Evolutionary conservation across 2,329 filamentous ascomycete genomes (phyloP), one percentile per base, ranked within the genome.

Genomic region (Cytospora piceae): DNA sequence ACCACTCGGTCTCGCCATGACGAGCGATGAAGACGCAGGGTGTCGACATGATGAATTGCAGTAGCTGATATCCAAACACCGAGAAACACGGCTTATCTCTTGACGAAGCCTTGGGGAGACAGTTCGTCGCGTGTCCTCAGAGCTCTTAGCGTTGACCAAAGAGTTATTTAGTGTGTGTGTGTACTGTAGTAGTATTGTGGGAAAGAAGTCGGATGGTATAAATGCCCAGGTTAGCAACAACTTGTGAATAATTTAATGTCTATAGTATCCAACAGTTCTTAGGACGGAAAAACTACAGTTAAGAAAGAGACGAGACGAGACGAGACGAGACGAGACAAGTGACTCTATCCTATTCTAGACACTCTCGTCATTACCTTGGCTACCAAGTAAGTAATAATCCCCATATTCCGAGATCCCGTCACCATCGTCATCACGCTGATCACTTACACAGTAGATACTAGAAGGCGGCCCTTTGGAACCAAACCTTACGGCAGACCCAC

Each of bases 1-100:
- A 96, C 94, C 94, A 98, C 81, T 96, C 93, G 4, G 94, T 98
- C 81, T 97, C 93, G 78, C 94, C 94, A 75, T 97, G 94, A 72
- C 94, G 92, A 75, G 93, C 80, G 71, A 95, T 87, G 81, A 94
- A 94, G 75, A 92, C 88, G 61, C 91, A 85, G 2, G 92, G 91
- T 2, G 89, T 87, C 2, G 77, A 57, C 77, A 78, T 79, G 69
- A 22, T 66, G 64, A n/a, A 15, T 29, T 24, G 9, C 12, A 3
- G 24, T 49, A 24, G 49, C 20, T n/a, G 11, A 58, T 29, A 27
- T 29, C 37, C 58, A 54, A 59, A 31, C 46, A 62, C 29, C n/a
- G 52, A 49, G 37, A 49, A 46, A 27, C 49, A 27, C 37, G 2
- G 39, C 39, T 15, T 42, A 12, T 20, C 20, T 17, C 39, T n/a